Percentiles rank a stretch among this genome's conserved stretches.
phyloP scores from a whole-genome alignment of 2,329 filamentous ascomycete genomes.

The Nannizziopsis arthrosporioides region DNA sequence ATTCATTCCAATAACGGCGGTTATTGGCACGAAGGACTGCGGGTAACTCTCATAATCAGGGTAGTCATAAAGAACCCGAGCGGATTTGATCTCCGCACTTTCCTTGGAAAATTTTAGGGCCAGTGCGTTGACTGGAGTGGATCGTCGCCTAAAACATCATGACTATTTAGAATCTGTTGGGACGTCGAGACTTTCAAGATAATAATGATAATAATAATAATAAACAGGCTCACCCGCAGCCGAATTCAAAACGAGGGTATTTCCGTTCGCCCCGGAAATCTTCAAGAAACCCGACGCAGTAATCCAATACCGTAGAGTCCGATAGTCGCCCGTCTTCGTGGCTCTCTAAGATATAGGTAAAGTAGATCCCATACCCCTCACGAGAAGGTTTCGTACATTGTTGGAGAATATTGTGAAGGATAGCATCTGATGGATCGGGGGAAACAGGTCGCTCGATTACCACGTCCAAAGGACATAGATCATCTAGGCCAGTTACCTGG shows the following conservation, averaged over 20 bases:
- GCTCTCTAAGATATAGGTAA: too few relatives aligned
- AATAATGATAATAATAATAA: too few relatives aligned
- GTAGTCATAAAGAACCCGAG: background rate
- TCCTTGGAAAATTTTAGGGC: background rate
- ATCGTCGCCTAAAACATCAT: background rate
- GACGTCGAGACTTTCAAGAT: too few relatives aligned
- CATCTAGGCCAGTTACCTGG: background rate
- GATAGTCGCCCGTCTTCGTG: too few relatives aligned
- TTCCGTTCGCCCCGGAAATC: too few relatives aligned
- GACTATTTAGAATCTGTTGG: background rate
- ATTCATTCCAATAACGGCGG: too few relatives aligned
- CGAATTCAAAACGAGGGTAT: too few relatives aligned
- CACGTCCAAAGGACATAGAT: background rate
- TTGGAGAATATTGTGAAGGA: background rate
- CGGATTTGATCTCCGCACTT: background rate
- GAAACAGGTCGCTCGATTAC: background rate
- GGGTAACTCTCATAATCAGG: background rate
- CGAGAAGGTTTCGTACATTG: too few relatives aligned
- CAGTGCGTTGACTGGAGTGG: background rate
- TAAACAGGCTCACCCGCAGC: too few relatives aligned
- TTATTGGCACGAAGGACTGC: background rate
- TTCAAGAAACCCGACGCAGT: too few relatives aligned
- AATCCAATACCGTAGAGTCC: too few relatives aligned
- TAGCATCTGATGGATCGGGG: background rate
- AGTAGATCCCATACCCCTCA: too few relatives aligned